Evolutionary conservation across 257 asterid species (phyloP), one percentile per base, ranked within the genome.

Genomic region (Solanum dulcamara): DNA sequence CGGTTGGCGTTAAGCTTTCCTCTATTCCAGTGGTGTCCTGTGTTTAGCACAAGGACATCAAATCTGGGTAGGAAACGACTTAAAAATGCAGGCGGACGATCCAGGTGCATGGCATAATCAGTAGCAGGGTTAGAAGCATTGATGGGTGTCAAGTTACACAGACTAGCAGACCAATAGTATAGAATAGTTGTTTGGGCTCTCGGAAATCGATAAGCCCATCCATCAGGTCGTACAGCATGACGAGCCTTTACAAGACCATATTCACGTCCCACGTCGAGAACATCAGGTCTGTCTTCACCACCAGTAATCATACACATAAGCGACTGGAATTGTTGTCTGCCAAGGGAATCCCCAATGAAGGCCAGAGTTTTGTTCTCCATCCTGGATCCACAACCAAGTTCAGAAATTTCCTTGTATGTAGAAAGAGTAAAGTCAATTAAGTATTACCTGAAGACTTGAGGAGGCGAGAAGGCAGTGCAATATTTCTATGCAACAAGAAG

Each of bases 21-120:
- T 84, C 94, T 90, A 67, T 94, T 96, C 99, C 99, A 96, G 85
- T 94, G 99, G 91, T 96, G 99, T 20, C 99, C 99, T 0, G 99
- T 93, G 83, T 96, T 96, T 26, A 96, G 92, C 37, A 96, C 94
- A 60, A 96, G 95, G 82, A 93, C 93, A 55, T 93, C 86, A 28
- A 96, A 90, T 84, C 86, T 91, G 85, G 91, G 93, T 55, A 96
- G 85, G 85, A 70, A 96, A 40, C 84, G 94, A 83, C 87, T 88
- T 82, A 96, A 64, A 89, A 96, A 96, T 42, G 93, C 88, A 5
- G 98, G 99, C 79, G 98, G 97, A 1, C 93, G 96, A 86, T 96
- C 98, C 51, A 96, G 93, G 90, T 96, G 99, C 99, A 96, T 96
- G 89, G 99, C 98, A 18, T 89, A 20, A 42, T 91, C 87, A 22